Evolutionary conservation across 495 filamentous ascomycete genomes (phyloP).

Genomic region (Neurospora tetrasperma): DNA sequence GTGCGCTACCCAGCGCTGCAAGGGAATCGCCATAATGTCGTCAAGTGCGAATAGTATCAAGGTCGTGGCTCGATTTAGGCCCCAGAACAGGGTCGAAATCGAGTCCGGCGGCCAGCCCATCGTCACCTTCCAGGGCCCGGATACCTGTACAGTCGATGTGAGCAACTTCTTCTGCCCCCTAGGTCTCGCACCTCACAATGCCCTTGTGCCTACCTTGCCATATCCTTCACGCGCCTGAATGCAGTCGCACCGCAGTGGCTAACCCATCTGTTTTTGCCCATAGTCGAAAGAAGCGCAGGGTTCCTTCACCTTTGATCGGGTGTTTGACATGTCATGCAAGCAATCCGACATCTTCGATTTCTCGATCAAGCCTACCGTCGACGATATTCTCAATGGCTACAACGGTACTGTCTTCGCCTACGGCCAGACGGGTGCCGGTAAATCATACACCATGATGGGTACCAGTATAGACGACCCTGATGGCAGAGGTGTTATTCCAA

Average conservation of each 20-base stretch:
- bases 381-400: constrained; percentile 97
- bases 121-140: constrained; percentile 75
- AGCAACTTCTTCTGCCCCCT: constrained; percentile 22
- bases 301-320: constrained; percentile 91
- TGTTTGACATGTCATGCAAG: constrained; percentile 83
- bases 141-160: constrained; percentile 82
- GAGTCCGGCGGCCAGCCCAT: constrained; percentile 83
- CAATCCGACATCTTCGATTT: constrained; percentile 93
- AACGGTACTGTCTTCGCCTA: constrained; percentile 99
- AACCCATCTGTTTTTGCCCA: neutral
- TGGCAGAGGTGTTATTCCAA: constrained; percentile 86
- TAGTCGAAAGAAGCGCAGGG: constrained; percentile 78
- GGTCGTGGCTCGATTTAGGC: constrained; percentile 95
- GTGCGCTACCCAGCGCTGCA: constrained; percentile 27
- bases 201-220: neutral
- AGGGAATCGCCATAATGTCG: constrained; percentile 34
- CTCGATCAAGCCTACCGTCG: constrained; percentile 90
- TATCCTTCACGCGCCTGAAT: neutral
- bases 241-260: neutral
- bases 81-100: constrained; percentile 89
- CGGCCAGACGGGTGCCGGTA: constrained; percentile 95
- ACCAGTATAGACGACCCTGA: constrained; percentile 87
- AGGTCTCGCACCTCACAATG: neutral
- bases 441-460: constrained; percentile 99
- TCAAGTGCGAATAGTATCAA: constrained; percentile 47